Conservation (phyloP, 2,329 filamentous ascomycete genomes). For the Monilinia vaccinii-corymbosi region DNA sequence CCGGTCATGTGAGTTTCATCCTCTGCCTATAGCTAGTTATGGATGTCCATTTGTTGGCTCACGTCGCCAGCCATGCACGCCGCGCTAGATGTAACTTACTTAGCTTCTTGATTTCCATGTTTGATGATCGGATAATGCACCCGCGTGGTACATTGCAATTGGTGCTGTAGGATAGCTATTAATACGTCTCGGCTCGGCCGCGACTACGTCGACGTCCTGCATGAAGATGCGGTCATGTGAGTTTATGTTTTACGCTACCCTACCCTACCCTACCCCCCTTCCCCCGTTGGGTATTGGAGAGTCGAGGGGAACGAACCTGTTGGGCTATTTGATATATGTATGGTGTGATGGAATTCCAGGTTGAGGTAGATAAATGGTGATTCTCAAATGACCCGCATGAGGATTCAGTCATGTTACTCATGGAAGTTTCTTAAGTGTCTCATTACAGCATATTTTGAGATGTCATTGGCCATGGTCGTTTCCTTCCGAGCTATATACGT, state of each 20-base stretch:
- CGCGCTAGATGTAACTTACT: neutral
- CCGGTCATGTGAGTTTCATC: neutral
- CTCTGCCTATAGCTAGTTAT: no score
- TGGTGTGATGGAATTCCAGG: neutral
- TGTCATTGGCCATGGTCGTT: neutral
- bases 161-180: neutral
- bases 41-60: neutral
- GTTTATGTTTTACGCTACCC: neutral
- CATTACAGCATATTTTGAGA: no score
- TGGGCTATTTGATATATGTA: neutral
- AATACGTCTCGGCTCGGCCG: neutral
- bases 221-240: constrained; percentile 1
- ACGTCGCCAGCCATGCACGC: neutral
- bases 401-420: neutral
- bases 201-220: neutral
- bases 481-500: neutral
- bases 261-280: no score
- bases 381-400: neutral
- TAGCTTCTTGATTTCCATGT: neutral
- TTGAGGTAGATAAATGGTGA: no score
- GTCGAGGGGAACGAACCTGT: no score
- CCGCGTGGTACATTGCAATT: neutral
- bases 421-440: neutral
- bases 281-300: neutral
- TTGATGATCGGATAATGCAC: neutral